These are phyloP conservation scores for Cylindrotheca fusiformis DNA, from an alignment of 108 stramenopile genomes.

Conservation along the genomic window DNA sequence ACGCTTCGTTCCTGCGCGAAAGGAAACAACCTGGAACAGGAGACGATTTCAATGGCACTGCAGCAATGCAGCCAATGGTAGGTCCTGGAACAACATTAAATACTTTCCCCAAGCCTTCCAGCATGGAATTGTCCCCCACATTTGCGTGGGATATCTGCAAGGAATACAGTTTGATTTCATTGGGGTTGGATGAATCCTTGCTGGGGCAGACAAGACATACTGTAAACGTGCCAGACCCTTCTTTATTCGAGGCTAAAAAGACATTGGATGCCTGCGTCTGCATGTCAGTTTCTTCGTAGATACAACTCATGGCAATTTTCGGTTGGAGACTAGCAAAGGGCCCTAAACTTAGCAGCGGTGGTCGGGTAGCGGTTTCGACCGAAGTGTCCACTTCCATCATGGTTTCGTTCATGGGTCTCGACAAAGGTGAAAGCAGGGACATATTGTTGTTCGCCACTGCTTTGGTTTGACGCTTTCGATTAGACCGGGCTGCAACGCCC, in stretches of 20 bases:
- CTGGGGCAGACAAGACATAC: conserved; percentile 19
- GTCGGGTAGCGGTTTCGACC: conserved; percentile 1
- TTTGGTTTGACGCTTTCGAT: background rate
- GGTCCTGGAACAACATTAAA: conserved; percentile 15
- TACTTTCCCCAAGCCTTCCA: background rate
- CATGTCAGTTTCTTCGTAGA: conserved; percentile 24
- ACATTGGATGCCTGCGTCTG: conserved; percentile 11
- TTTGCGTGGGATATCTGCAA: background rate
- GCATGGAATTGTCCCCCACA: background rate
- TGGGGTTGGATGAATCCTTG: conserved; percentile 1
- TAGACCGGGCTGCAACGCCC: background rate
- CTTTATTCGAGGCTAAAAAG: conserved; percentile 36
- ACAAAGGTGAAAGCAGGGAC: conserved; percentile 28
- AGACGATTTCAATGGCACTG: conserved; percentile 42
- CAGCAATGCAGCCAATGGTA: conserved; percentile 35
- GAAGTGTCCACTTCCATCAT: conserved; percentile 21
- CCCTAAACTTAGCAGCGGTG: conserved; percentile 19
- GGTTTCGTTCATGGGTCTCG: conserved; percentile 5
- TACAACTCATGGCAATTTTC: conserved; percentile 15
- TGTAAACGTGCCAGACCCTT: conserved; percentile 20
- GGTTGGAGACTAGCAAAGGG: conserved; percentile 36
- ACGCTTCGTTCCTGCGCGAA: conserved; percentile 13
- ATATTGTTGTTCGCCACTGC: conserved; percentile 8
- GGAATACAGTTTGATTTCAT: conserved; percentile 14
- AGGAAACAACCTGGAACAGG: conserved; percentile 39